Percentiles rank a stretch among this genome's conserved stretches.
Evolutionary conservation across 2,329 filamentous ascomycete species (phyloP).

Genomic region (Fusarium redolens): DNA sequence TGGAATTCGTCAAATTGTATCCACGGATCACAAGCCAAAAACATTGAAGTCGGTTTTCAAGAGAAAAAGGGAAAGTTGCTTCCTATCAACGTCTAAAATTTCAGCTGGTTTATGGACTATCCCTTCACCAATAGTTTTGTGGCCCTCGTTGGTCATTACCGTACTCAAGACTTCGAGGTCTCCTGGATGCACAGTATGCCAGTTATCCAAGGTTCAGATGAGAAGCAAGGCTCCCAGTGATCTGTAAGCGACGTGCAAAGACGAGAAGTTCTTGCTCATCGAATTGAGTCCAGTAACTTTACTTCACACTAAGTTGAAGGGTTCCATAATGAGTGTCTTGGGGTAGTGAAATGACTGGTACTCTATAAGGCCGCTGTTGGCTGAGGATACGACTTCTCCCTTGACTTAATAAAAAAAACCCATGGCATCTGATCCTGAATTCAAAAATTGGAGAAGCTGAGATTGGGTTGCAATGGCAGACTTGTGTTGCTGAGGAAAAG

Average conservation of each 20-base stretch:
- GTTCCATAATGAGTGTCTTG: constrained; percentile 13
- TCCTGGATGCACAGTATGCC: constrained; percentile 7
- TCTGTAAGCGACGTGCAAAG: constrained; percentile 10
- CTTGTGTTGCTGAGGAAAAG: constrained; percentile 15
- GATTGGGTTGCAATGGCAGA: constrained; percentile 31
- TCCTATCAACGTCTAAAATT: not conserved
- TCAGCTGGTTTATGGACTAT: not conserved
- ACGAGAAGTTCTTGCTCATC: not conserved
- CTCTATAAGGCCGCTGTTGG: not conserved
- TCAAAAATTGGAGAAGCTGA: constrained; percentile 12
- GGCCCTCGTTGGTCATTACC: not conserved
- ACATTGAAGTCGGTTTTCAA: constrained; percentile 12
- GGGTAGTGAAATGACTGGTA: not conserved
- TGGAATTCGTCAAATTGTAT: constrained; percentile 21
- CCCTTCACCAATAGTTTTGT: not conserved
- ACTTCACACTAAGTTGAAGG: not conserved
- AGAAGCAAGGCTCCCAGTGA: constrained; percentile 14
- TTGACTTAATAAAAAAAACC: not conserved
- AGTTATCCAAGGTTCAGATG: constrained; percentile 18
- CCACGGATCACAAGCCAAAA: constrained; percentile 16
- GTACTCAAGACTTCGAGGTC: not conserved
- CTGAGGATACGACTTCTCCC: not conserved
- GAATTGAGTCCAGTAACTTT: not conserved
- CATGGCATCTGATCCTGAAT: not conserved
- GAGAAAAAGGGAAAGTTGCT: constrained; percentile 11